These are phyloP conservation scores for Cyclocybe cylindracea DNA, from an alignment of 768 basidiomycete genomes.

Conservation along the genomic window DNA sequence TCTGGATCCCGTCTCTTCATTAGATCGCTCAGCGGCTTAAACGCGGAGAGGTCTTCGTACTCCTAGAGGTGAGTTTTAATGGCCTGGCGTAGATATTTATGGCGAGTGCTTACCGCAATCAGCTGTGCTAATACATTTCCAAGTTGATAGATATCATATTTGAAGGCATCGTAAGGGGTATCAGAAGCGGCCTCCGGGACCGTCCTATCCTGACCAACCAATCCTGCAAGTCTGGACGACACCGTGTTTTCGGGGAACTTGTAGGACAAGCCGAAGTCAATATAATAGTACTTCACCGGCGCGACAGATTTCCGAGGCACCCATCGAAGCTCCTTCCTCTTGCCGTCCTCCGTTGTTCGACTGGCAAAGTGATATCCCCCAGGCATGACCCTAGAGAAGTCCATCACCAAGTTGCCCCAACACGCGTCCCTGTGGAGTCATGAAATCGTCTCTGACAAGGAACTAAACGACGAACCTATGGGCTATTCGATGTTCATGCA, in stretches of 20 bases:
- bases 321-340: background rate
- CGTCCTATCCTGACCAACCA: constrained; percentile 18
- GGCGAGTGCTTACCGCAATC: background rate
- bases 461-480: background rate
- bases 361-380: constrained; percentile 4
- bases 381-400: constrained; percentile 10
- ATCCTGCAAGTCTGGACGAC: background rate
- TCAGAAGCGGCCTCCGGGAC: constrained; percentile 24
- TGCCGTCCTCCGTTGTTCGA: too few species aligned
- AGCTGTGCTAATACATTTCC: constrained; percentile 14
- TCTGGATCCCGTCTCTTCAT: background rate
- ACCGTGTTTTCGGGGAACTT: constrained; percentile 1
- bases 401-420: constrained; percentile 15
- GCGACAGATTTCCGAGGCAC: constrained; percentile 10
- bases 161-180: constrained; percentile 27
- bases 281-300: constrained; percentile 27
- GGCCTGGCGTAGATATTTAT: too few species aligned
- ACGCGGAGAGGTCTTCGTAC: background rate
- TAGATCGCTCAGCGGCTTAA: background rate
- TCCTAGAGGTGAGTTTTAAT: background rate
- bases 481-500: constrained; percentile 7
- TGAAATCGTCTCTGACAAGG: background rate
- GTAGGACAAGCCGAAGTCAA: constrained; percentile 24
- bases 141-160: constrained; percentile 27
- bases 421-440: constrained; percentile 8